Evolutionary conservation across 2,329 filamentous ascomycete species (phyloP), one percentile per base, ranked within the genome.

Genomic region (Thielaviopsis populi): DNA sequence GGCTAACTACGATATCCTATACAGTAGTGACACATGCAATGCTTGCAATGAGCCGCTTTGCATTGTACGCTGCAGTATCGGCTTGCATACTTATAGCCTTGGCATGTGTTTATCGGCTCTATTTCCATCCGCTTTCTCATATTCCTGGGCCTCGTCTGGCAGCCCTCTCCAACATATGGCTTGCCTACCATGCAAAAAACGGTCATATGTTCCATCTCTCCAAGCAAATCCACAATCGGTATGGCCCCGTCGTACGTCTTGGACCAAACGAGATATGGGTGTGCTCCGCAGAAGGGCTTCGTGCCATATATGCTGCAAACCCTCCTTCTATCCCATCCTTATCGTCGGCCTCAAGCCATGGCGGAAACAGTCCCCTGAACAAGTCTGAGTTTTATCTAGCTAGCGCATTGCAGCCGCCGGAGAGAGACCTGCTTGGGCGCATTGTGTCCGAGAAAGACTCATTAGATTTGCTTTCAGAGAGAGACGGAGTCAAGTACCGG

Each of bases 261-360:
- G 78, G 78, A 0, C 80, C 80, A 0, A 75, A 80, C 41, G 80
- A 82, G 68, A 73, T 83, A 5, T 82, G 79, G 76, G 77, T 81
- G 33, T 71, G 77, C 65, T 78, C 75, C 2, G 73, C 69, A 24
- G 77, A 79, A 59, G 79, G 76, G 0, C 80, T 77, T 65, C 74
- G 74, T 63, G 68, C 71, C 1, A 78, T 80, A 7, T 82, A 81
- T 69, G 71, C 78, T 3, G 61, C 56, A 8, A 60, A 43, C 3
- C 63, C 63, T 15, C 30, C 43, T 41, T 27, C 27, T 6, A 48
- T 30, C 22, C 41, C 19, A 19, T 56, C 53, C 10, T n/a, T 19
- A 11, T n/a, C 53, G 17, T 27, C 27, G 30, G 42, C 8, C 7
- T n/a, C 19, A 13, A n/a, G 59, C 3, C n/a, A 41, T 27, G 27